A percentile compares a stretch with the other conserved stretches of the same genome.
These are phyloP conservation scores for Aspergillus phoenicis DNA, from an alignment of 2,329 filamentous ascomycete species.

Conservation along the genomic window DNA sequence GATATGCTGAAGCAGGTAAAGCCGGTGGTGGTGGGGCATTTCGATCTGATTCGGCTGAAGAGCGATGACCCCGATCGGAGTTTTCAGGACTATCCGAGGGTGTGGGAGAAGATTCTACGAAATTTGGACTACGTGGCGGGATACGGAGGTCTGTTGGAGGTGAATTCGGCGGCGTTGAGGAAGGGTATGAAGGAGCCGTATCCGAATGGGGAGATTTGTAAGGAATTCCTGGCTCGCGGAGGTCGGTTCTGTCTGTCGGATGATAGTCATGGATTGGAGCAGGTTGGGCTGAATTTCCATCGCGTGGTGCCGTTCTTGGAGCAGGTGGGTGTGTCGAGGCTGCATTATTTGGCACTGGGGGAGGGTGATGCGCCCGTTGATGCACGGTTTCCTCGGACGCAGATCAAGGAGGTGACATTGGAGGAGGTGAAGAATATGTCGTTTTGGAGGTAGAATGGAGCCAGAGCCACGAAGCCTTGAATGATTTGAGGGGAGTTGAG, in stretches of 20 bases:
- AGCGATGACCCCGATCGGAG: conserved; percentile 68
- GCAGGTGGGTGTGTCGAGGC: conserved; percentile 41
- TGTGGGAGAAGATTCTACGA: conserved; percentile 73
- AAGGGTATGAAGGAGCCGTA: conserved; percentile 93
- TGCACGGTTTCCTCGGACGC: conserved; percentile 41
- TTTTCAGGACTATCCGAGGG: conserved; percentile 59
- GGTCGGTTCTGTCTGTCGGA: conserved; percentile 90
- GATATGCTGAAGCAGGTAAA: conserved; percentile 73
- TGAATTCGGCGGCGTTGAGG: conserved; percentile 82
- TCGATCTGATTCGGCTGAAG: conserved; percentile 85
- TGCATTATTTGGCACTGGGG: conserved; percentile 42
- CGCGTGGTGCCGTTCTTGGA: conserved; percentile 71
- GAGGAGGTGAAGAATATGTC: conserved; percentile 38
- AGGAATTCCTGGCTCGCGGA: conserved; percentile 72
- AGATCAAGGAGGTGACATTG: conserved; percentile 33
- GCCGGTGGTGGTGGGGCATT: conserved; percentile 86
- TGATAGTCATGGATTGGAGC: conserved; percentile 86
- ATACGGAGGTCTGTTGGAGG: conserved; percentile 83
- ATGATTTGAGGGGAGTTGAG: not conserved
- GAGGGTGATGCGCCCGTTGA: conserved; percentile 29
- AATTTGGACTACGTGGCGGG: conserved; percentile 71
- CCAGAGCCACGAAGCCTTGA: not conserved
- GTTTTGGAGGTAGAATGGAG: conserved; percentile 31
- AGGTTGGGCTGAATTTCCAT: conserved; percentile 83
- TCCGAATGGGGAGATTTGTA: conserved; percentile 75